Percentiles rank a stretch among this genome's conserved stretches.
phyloP scores from a whole-genome alignment of 257 asterid genomes.

The Thymus mandschuricus region DNA sequence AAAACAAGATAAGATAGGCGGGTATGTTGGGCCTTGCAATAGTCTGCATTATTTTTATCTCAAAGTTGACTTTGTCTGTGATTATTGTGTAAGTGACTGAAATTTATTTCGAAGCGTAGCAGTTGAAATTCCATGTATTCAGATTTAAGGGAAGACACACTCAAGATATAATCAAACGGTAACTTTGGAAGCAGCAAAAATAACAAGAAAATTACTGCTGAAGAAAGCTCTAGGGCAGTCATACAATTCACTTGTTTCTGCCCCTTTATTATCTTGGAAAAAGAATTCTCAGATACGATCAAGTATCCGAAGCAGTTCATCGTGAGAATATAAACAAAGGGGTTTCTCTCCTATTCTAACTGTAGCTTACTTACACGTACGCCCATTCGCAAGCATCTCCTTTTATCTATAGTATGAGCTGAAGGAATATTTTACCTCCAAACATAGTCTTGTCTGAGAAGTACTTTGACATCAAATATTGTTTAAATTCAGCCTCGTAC shows the following conservation, averaged over 20 bases:
- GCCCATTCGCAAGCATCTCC: neutral
- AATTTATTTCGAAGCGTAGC: neutral
- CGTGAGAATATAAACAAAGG: neutral
- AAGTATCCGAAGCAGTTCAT: neutral
- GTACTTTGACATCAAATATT: constrained; percentile 65
- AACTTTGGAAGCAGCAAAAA: neutral
- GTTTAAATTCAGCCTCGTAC: constrained; percentile 63
- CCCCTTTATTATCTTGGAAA: neutral
- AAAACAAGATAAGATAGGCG: neutral
- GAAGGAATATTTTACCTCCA: constrained; percentile 62
- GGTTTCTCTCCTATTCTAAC: neutral
- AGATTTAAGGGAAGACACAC: constrained; percentile 3
- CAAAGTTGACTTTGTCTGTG: neutral
- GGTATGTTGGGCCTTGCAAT: neutral
- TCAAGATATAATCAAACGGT: neutral
- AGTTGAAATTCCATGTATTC: neutral
- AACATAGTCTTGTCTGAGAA: constrained; percentile 83
- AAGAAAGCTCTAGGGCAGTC: neutral
- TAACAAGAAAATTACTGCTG: neutral
- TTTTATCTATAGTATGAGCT: constrained; percentile 6
- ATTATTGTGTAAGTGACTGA: neutral
- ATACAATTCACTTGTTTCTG: neutral
- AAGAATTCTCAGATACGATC: neutral
- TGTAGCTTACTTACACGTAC: neutral
- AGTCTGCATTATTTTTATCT: neutral